A percentile compares a stretch with the other conserved stretches of the same genome.
These are phyloP conservation scores for Coemansia sp. DNA, from an alignment of 192 early-diverging fungal species.

Conservation along the genomic window DNA sequence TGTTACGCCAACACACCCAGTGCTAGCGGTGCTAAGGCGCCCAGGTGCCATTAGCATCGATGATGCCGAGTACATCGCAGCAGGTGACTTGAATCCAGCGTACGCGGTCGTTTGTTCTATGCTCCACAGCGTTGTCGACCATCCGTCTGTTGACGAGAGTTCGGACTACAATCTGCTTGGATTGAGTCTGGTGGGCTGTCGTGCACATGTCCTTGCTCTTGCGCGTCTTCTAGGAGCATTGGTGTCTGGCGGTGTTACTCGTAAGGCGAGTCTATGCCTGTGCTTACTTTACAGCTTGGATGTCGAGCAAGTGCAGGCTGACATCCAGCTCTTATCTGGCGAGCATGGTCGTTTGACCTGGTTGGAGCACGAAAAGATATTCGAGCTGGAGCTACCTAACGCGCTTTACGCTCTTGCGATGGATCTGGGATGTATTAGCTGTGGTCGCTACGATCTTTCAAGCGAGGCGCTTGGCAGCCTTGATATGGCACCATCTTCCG, in stretches of 20 bases:
- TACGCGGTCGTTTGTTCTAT: slow-evolving; percentile 50
- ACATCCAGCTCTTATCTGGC: slow-evolving; percentile 22
- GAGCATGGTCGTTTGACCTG: slow-evolving; percentile 5
- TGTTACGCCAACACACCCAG: slow-evolving; percentile 53
- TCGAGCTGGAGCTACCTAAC: slow-evolving; percentile 22
- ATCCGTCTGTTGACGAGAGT: slow-evolving; percentile 5
- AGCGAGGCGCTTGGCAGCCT: not conserved
- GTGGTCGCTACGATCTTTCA: not conserved
- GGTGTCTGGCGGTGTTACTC: slow-evolving; percentile 6
- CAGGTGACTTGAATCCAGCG: slow-evolving; percentile 28
- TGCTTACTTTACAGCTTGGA: slow-evolving; percentile 12
- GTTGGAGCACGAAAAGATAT: not conserved
- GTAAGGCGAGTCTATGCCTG: slow-evolving; percentile 4
- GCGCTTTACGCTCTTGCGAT: not conserved
- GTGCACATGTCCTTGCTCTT: slow-evolving; percentile 41
- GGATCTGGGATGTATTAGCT: not conserved
- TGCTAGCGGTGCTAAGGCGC: slow-evolving; percentile 29
- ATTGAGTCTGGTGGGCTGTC: slow-evolving; percentile 19
- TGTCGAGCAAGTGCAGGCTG: slow-evolving; percentile 33
- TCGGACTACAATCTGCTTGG: slow-evolving; percentile 13
- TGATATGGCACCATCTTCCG: slow-evolving; percentile 27
- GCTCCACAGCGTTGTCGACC: slow-evolving; percentile 30
- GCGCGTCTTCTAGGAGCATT: slow-evolving; percentile 44
- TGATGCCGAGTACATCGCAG: slow-evolving; percentile 38
- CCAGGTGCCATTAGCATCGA: slow-evolving; percentile 14